Evolutionary conservation across 2,329 filamentous ascomycete species (phyloP), one percentile per base, ranked within the genome.

Genomic region (Cordyceps farinosa): DNA sequence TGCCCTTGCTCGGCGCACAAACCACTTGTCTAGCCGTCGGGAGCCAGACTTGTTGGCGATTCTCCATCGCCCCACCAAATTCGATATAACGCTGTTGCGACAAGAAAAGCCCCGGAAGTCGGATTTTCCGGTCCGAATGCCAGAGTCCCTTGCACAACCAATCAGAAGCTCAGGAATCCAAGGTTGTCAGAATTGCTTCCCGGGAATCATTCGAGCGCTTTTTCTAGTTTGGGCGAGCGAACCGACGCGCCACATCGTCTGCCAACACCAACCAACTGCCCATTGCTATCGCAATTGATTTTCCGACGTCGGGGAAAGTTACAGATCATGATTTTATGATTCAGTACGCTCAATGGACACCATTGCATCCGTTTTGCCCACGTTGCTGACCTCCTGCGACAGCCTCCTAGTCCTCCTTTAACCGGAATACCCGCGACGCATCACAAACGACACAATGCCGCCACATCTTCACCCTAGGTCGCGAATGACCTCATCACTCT

Each of bases 391-490:
- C 52, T 58, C 59, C 65, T 11, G 13, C 22, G 30, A 44, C 40
- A 62, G 54, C 29, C 59, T 55, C 51, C 42, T 62, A 47, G n/a
- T 42, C 17, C 13, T 40, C 27, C 50, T 27, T 48, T 47, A 11
- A 50, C 27, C 36, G 34, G 59, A 50, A 8, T 40, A 15, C 34
- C 32, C 11, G 59, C 42, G 60, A 68, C 64, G 67, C 42, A 65
- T 50, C 63, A 61, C 58, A 44, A 54, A 61, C 42, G 67, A 61
- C 78, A 72, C 74, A 36, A 95, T 95, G 90, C 88, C 91, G 71
- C 90, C 91, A 66, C 90, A 94, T 78, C 87, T 99, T 48, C 95
- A 99, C 76, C 95, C 95, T 40, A 89, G 93, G 76, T 98, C 94
- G 69, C 89, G 91, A 71, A 91, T 92, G 80, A 99, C 95, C 70